These are phyloP conservation scores for Pseudogymnoascus destructans DNA, from an alignment of 2,329 filamentous ascomycete species.

Conservation along the genomic window DNA sequence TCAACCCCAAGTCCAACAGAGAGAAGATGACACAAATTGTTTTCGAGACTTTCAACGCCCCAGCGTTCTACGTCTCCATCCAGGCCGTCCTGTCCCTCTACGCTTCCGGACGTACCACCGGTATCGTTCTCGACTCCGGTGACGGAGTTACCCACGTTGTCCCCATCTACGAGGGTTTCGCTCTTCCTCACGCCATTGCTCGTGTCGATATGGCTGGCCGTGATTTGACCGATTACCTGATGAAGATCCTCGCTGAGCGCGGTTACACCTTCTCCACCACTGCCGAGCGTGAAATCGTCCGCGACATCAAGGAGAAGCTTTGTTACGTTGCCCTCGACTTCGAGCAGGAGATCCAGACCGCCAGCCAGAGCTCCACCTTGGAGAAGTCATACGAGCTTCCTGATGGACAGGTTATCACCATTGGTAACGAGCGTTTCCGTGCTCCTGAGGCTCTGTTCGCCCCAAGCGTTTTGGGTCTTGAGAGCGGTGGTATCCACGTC, in stretches of 20 bases:
- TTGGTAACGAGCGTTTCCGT: constrained; percentile 99
- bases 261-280: constrained; percentile 99
- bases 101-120: constrained; percentile 99
- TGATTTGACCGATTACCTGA: constrained; percentile 99
- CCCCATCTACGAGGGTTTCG: constrained; percentile 99
- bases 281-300: constrained; percentile 99
- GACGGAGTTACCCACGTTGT: constrained; percentile 99
- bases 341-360: constrained; percentile 99
- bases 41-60: constrained; percentile 99
- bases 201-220: constrained; percentile 99
- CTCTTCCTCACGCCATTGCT: constrained; percentile 97
- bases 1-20: constrained; percentile 99
- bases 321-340: constrained; percentile 99
- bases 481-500: constrained; percentile 97
- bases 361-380: constrained; percentile 93
- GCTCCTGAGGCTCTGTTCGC: constrained; percentile 99
- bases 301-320: constrained; percentile 99
- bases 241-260: constrained; percentile 99
- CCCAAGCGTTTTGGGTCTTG: constrained; percentile 93
- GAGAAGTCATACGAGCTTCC: constrained; percentile 99
- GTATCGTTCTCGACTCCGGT: constrained; percentile 99
- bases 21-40: constrained; percentile 99
- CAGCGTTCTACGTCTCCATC: constrained; percentile 99
- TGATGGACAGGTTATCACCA: constrained; percentile 98
- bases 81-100: constrained; percentile 98